Evolutionary conservation across 352 stramenopile genomes (phyloP).

Genomic region (Phytophthora niederhauseri): DNA sequence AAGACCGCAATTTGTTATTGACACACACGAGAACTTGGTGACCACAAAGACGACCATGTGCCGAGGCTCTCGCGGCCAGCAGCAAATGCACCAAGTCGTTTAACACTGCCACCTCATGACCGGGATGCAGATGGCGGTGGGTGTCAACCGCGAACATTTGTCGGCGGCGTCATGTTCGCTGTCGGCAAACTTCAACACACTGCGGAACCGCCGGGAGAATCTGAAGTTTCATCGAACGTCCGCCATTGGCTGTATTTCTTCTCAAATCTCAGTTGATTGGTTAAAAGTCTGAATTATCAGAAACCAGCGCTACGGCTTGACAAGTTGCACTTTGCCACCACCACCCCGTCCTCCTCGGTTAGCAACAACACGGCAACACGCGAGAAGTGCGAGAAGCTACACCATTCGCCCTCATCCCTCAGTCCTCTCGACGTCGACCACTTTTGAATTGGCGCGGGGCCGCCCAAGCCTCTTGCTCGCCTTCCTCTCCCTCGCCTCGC

Average conservation of each 20-base stretch:
- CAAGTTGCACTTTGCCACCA: constrained; percentile 17
- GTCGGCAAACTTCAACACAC: constrained; percentile 64
- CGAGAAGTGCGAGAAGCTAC: constrained; percentile 1
- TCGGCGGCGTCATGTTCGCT: constrained; percentile 62
- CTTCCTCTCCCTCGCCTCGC: not conserved
- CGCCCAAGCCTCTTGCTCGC: not conserved
- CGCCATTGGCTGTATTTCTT: not conserved
- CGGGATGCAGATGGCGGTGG: not conserved
- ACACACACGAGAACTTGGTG: not conserved
- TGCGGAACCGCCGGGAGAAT: constrained; percentile 28
- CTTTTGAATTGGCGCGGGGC: constrained; percentile 21
- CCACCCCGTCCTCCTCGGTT: not conserved
- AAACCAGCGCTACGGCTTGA: not conserved
- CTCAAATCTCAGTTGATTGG: constrained; percentile 7
- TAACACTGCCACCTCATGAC: not conserved
- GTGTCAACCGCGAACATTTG: constrained; percentile 34
- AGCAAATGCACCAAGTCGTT: not conserved
- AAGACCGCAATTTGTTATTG: not conserved
- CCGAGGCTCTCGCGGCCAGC: not conserved
- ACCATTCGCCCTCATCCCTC: not conserved
- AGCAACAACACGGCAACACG: not conserved
- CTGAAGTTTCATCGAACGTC: constrained; percentile 14
- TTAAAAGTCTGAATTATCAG: constrained; percentile 9
- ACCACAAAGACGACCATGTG: not conserved
- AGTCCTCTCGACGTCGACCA: not conserved